A percentile compares a stretch with the other conserved stretches of the same genome.
phyloP scores from a whole-genome alignment of 2,329 filamentous ascomycete species.

The Macrophomina pseudophaseolina region DNA sequence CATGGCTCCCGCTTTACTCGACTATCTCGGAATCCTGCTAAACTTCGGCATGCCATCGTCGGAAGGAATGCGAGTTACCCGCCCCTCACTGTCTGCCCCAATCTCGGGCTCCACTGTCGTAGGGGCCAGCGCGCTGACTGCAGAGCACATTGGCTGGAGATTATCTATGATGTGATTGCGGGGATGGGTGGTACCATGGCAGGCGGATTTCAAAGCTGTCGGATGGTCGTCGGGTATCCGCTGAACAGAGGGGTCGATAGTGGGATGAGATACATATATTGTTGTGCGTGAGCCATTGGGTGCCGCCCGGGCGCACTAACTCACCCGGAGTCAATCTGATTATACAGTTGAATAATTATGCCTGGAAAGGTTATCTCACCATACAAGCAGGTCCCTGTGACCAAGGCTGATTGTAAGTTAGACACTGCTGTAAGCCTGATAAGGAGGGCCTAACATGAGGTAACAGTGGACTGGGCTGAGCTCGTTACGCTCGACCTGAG shows the following conservation, averaged over 20 bases:
- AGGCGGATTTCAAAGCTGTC: slow-evolving; percentile 16
- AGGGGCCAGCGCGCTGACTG: background rate
- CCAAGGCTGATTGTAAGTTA: slow-evolving; percentile 35
- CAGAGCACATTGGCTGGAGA: slow-evolving; percentile 12
- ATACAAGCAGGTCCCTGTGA: slow-evolving; percentile 40
- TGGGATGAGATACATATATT: slow-evolving; percentile 20
- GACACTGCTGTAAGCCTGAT: background rate
- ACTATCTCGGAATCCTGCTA: background rate
- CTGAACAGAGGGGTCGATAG: slow-evolving; percentile 2
- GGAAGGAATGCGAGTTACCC: background rate
- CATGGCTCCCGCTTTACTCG: background rate
- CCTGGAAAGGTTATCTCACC: slow-evolving; percentile 30
- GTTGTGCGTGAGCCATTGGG: background rate
- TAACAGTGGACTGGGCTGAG: slow-evolving; percentile 58
- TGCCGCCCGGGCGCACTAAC: background rate
- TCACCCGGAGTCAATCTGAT: background rate
- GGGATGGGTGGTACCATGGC: slow-evolving; percentile 16
- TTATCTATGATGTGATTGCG: slow-evolving; percentile 26
- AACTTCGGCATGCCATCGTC: background rate
- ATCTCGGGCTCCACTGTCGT: slow-evolving; percentile 18
- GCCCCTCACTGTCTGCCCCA: slow-evolving; percentile 1
- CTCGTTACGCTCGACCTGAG: slow-evolving; percentile 63
- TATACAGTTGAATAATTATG: slow-evolving; percentile 25
- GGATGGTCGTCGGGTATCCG: background rate
- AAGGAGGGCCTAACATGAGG: background rate